Percentiles rank a stretch among this genome's conserved stretches.
Evolutionary conservation across 2,329 filamentous ascomycete genomes (phyloP).

Genomic region (Verruconis gallopava): DNA sequence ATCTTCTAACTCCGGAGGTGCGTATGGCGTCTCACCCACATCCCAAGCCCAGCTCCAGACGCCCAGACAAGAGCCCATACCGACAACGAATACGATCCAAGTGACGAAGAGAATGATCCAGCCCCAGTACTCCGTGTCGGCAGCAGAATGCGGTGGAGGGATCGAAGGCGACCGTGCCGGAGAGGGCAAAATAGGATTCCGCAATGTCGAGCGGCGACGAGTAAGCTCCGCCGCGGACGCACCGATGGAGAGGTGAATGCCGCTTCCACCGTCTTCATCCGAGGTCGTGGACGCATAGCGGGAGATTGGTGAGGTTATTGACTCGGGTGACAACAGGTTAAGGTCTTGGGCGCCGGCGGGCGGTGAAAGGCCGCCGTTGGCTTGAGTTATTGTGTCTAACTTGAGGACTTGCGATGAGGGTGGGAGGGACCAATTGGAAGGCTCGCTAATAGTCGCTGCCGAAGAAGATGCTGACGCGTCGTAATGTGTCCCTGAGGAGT

Average conservation of each 20-base stretch:
- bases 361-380: constrained; percentile 18
- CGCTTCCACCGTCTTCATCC: constrained; percentile 66
- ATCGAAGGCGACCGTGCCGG: constrained; percentile 12
- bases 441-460: too few species aligned
- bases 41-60: constrained; percentile 99
- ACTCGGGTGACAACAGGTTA: constrained; percentile 13
- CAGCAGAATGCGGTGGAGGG: constrained; percentile 60
- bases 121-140: constrained; percentile 95
- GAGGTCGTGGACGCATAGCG: constrained; percentile 64
- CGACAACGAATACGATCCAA: constrained; percentile 91
- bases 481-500: too few species aligned
- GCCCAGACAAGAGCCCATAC: constrained; percentile 89
- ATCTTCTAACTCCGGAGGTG: constrained; percentile 87
- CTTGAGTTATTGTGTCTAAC: constrained; percentile 11
- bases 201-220: constrained; percentile 32
- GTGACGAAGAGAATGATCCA: constrained; percentile 86
- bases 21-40: constrained; percentile 89
- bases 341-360: constrained; percentile 3
- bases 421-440: constrained; percentile 1
- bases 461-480: too few species aligned
- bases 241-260: constrained; percentile 41
- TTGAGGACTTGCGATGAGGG: neutral
- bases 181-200: constrained; percentile 13
- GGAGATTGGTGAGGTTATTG: constrained; percentile 8
- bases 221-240: constrained; percentile 21